Conservation (phyloP, 2,329 filamentous ascomycete genomes). For the Venturia nashicola region DNA sequence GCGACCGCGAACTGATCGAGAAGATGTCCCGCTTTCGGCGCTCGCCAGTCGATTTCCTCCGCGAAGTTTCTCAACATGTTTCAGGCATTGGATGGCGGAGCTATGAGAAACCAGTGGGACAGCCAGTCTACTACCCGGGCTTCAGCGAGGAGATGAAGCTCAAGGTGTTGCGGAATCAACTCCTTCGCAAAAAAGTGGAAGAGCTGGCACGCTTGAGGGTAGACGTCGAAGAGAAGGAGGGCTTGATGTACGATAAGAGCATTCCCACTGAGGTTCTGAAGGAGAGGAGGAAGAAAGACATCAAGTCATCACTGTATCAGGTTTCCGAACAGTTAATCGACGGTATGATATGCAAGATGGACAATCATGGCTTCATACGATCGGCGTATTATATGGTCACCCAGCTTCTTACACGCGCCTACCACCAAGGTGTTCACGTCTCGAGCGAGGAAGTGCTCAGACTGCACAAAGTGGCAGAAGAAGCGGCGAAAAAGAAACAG, state of each 20-base stretch:
- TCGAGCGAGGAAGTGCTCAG: slow-evolving; percentile 86
- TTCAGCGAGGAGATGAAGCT: slow-evolving; percentile 85
- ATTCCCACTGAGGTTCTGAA: slow-evolving; percentile 39
- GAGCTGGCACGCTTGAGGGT: slow-evolving; percentile 67
- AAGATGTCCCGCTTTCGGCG: slow-evolving; percentile 80
- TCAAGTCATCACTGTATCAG: slow-evolving; percentile 63
- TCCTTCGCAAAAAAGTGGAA: slow-evolving; percentile 62
- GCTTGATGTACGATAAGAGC: slow-evolving; percentile 38
- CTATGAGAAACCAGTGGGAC: slow-evolving; percentile 81
- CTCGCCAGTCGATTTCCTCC: slow-evolving; percentile 65
- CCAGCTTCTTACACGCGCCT: slow-evolving; percentile 80
- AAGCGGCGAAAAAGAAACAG: slow-evolving; percentile 76
- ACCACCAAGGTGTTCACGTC: slow-evolving; percentile 94
- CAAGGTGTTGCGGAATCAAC: slow-evolving; percentile 60
- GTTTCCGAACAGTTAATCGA: slow-evolving; percentile 81
- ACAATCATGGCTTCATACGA: slow-evolving; percentile 84
- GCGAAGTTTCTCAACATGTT: slow-evolving; percentile 86
- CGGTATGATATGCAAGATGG: slow-evolving; percentile 98
- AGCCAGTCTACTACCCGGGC: slow-evolving; percentile 84
- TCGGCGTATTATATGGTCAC: slow-evolving; percentile 83
- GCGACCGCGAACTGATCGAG: slow-evolving; percentile 61
- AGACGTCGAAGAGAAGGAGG: slow-evolving; percentile 63
- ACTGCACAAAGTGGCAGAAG: slow-evolving; percentile 67
- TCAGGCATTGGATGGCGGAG: slow-evolving; percentile 90
- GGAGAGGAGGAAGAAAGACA: slow-evolving; percentile 53